Base-by-base conservation (phyloP, 139 green algal species). In the Volvox reticuliferus region DNA sequence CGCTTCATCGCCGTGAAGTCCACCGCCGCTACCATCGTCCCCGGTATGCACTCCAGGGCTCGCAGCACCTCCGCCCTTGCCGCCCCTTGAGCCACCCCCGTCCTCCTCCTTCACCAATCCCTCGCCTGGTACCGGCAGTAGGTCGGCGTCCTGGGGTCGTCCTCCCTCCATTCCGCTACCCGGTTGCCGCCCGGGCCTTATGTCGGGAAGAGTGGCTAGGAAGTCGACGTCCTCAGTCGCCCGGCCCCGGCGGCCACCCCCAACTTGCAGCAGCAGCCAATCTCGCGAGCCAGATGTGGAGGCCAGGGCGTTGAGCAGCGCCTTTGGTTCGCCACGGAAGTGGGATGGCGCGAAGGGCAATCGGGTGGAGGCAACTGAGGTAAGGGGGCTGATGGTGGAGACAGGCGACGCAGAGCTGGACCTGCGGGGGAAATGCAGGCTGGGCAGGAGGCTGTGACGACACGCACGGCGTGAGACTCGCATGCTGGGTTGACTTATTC, bases 211-310 rank as follows among this genome's bases (percentile, higher is more conserved):
- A 24, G 65, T 73, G 21, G 75, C 86, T 24, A 91, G 75, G 73
- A 91, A 91, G 86, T 91, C 91, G 22, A 84, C 88, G 62, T 94
- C 91, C 17, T 86, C 81, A 0, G n/a, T 22, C 9, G 84, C 71
- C 12, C 30, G n/a, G 50, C 85, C 79, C 32, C 92, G 84, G 0
- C 89, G 65, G 9, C 88, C 92, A n/a, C 92, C 78, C 19, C 92
- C 92, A 19, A 92, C 91, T 85, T 91, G 88, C 78, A 92, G 37
- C 84, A 94, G 63, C 37, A 67, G 13, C 92, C 92, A 94, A 24
- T 69, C 88, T 0, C 62, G 37, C 0, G 0, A 0, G 0, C 78
- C 79, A 1, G 79, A 82, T 37, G 61, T 63, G 12, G 78, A 44
- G 9, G n/a, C 80, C 86, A 90, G 61, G 3, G 26, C 32, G 44